Base-by-base conservation (phyloP, 768 basidiomycete genomes). In the Amanita subjunquillea region DNA sequence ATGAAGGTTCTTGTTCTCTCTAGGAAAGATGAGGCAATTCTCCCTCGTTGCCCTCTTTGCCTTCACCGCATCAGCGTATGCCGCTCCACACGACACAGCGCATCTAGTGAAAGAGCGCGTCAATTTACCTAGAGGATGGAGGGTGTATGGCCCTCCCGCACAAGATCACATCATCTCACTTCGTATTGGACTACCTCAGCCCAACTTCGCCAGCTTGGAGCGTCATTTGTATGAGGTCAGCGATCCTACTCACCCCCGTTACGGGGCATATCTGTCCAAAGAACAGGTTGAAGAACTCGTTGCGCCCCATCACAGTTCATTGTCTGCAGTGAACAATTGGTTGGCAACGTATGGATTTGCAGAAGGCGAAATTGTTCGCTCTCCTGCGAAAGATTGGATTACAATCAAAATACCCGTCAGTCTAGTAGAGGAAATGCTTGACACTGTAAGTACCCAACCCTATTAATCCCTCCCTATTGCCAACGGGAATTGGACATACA, bases 321-420 rank as follows among this genome's bases (percentile, higher is more conserved):
- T 85, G 13, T 61, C 72, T 32, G 60, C 69, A 3, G 83, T 88
- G 30, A 69, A 77, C 36, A 72, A 75, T 56, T 89, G 87, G 85
- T 69, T 88, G 12, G 67, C 66, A 0, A 71, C 70, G 2, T 72
- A 83, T 53, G 83, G 80, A 30, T 65, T 87, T 25, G 55, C 59
- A 13, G 75, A 77, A 41, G 62, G 70, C 38, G 71, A 76, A 51
- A 57, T 80, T 20, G 56, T 65, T 39, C 77, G 79, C 7, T 84
- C 85, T 9, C 73, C 82, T 2, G 83, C 85, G 0, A 73, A 76
- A 45, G 86, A 87, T 56, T 89, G 85, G 86, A 67, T 87, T 10
- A 78, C 71, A 5, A 62, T 86, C 38, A 77, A 64, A 10, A 66
- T 86, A 6, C 76, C 84, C 0, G 72, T 89, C 42, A 58, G 67